Base-by-base conservation (phyloP, 164 flowering plant species). In the Cinnamomum micranthum region DNA sequence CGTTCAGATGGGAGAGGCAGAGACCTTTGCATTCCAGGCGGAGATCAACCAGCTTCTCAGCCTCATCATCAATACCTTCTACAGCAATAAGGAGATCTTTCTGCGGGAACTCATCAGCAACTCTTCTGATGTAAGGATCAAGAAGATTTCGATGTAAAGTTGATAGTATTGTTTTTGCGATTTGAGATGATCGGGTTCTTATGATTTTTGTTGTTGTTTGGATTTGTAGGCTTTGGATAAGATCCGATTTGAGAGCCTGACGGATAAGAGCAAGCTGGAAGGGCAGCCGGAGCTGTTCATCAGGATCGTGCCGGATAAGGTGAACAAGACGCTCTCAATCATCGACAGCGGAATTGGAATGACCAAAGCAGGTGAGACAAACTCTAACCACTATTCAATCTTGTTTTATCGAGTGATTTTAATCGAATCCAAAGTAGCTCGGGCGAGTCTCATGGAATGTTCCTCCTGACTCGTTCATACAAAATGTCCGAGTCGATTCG, bases 231-330 rank as follows among this genome's bases (percentile, higher is more conserved):
- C 86, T 5, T 74, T 85, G 82, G 88, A 85, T 23, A 85, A 85
- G 80, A 85, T 85, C 55, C 72, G 88, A 2, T 85, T 80, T 41
- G 88, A 85, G 73, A 80, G 88, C 41, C 71, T 83, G 78, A 83
- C 85, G 6, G 86, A 85, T 71, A 83, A 80, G 77, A 83, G 86
- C 81, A 83, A 83, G 81, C 82, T 85, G 52, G 84, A 80, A 59
- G 85, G 77, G 1, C 88, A 83, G 66, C 88, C 86, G 3, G 88
- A 85, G 77, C 82, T 85, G 6, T 85, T 85, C 77, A 83, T 85
- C 20, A 55, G 83, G 23, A 69, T 85, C 20, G 83, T 85, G 28
- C 87, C 86, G 24, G 87, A 85, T 25, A 85, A 85, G 77, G 79
- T 33, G 22, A 85, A 81, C 75, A 83, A 81, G 50, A 80, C 87